These are phyloP conservation scores for Mariannaea elegans DNA, from an alignment of 2,329 filamentous ascomycete genomes.

Conservation along the genomic window DNA sequence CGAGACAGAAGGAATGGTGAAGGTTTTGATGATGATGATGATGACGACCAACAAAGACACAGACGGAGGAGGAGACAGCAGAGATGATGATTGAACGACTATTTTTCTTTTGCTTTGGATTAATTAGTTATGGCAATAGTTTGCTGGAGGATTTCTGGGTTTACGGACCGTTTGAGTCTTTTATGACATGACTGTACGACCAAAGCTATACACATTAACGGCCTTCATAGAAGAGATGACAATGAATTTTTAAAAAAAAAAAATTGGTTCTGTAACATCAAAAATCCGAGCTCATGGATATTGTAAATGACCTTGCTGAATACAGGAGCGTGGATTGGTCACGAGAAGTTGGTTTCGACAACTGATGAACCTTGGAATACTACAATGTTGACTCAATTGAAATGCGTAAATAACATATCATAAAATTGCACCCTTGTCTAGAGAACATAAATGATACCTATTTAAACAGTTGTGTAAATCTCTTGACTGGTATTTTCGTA, in stretches of 20 bases:
- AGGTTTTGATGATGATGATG: slow-evolving; percentile 1
- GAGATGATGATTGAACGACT: slow-evolving; percentile 38
- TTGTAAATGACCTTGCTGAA: too few relatives aligned
- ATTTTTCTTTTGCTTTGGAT: slow-evolving; percentile 18
- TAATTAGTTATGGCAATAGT: slow-evolving; percentile 24
- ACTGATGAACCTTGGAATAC: too few relatives aligned
- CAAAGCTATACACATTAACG: slow-evolving; percentile 37
- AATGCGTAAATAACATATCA: too few relatives aligned
- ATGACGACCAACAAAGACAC: slow-evolving; percentile 28
- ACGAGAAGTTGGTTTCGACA: too few relatives aligned
- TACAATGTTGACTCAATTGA: too few relatives aligned
- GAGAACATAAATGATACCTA: not conserved
- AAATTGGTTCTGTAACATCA: too few relatives aligned
- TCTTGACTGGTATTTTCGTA: slow-evolving; percentile 23
- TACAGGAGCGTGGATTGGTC: too few relatives aligned
- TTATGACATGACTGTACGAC: slow-evolving; percentile 36
- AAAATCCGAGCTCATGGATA: too few relatives aligned
- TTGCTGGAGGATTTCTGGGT: slow-evolving; percentile 27
- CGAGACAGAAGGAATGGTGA: slow-evolving; percentile 7
- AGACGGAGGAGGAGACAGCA: slow-evolving; percentile 20
- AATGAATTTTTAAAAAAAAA: too few relatives aligned
- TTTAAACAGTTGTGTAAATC: slow-evolving; percentile 6
- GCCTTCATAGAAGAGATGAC: slow-evolving; percentile 39
- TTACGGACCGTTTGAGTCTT: slow-evolving; percentile 22
- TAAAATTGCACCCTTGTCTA: too few relatives aligned